Evolutionary conservation across 768 basidiomycete genomes (phyloP), one percentile per base, ranked within the genome.

Genomic region (Amanita pseudoporphyria): DNA sequence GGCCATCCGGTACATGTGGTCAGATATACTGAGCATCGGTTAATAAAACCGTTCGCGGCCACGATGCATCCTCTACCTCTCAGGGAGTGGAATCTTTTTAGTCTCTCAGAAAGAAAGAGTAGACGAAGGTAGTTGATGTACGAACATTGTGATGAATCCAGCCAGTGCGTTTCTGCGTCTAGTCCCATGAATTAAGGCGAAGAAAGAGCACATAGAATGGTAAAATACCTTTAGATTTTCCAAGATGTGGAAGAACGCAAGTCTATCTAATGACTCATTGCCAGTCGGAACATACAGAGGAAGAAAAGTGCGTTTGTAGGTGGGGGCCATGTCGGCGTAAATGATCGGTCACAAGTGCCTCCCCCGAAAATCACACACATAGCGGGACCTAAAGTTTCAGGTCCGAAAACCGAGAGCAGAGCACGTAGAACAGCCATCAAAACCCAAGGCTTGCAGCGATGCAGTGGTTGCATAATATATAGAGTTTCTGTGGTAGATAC

Each of bases 1-100:
- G 1, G 91, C 85, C 95, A 99, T 97, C 41, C 95, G 74, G 62
- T 92, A 89, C 95, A 96, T 97, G 59, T 97, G 94, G 64, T 98
- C 95, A 6, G 91, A 83, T 54, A 97, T 94, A 55, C 87, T 91
- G n/a, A n/a, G 21, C 14, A 26, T 3, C 9, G 31, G 6, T 37
- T 33, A 41, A 1, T 21, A n/a, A n/a, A 28, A 28, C 26, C n/a
- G n/a, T n/a, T n/a, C n/a, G n/a, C n/a, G n/a, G n/a, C n/a, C 18
- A 26, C 19, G 4, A 28, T 28, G n/a, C 49, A 36, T 14, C 16
- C n/a, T n/a, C n/a, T 26, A 87, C 91, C 89, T 92, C 68, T 95
- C 90, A 4, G 89, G 77, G 53, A 77, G 75, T 14, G 81, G 78
- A n/a, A 94, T 79, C 91, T 94, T 38, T 49, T 31, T 16, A 38